Percentiles rank a stretch among this genome's conserved stretches.
phyloP scores from a whole-genome alignment of 371 early-diverging fungal species.

The Lichtheimia corymbifera region DNA sequence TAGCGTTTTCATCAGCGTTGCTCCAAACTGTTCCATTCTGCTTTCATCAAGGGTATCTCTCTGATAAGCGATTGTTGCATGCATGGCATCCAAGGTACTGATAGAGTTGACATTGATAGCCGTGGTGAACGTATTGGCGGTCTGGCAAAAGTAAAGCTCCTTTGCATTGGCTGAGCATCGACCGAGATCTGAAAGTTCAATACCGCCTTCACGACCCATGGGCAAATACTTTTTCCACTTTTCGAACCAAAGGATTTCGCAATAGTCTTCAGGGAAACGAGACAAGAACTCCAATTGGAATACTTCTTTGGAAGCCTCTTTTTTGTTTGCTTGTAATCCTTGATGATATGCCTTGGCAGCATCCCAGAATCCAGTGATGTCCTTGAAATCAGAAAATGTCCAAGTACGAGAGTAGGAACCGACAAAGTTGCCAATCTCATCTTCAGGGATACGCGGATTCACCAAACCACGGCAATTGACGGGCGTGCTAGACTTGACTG shows the following conservation, averaged over 20 bases:
- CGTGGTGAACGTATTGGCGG: constrained; percentile 27
- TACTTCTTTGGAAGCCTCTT: constrained; percentile 18
- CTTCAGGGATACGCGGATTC: constrained; percentile 25
- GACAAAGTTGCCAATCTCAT: constrained; percentile 44
- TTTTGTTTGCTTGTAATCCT: constrained; percentile 18
- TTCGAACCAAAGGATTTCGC: constrained; percentile 22
- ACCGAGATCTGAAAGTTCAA: constrained; percentile 48
- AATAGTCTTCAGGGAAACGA: constrained; percentile 32
- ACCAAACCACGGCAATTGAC: constrained; percentile 42
- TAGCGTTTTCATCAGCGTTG: background rate
- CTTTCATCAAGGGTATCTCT: constrained; percentile 23
- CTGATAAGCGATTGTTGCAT: constrained; percentile 38
- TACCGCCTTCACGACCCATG: constrained; percentile 37
- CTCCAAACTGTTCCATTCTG: background rate
- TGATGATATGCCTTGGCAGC: constrained; percentile 25
- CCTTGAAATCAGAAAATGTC: constrained; percentile 4
- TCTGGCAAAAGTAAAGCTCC: constrained; percentile 38
- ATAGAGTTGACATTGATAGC: constrained; percentile 27
- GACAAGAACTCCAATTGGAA: constrained; percentile 23
- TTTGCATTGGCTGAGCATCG: constrained; percentile 4
- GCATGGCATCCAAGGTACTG: constrained; percentile 20
- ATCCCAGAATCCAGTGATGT: constrained; percentile 20
- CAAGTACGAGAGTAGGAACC: constrained; percentile 27
- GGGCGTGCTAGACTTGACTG: constrained; percentile 25
- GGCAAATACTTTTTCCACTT: constrained; percentile 2